Evolutionary conservation across 345 rosid genomes (phyloP).

Genomic region (Gossypium sturtianum): DNA sequence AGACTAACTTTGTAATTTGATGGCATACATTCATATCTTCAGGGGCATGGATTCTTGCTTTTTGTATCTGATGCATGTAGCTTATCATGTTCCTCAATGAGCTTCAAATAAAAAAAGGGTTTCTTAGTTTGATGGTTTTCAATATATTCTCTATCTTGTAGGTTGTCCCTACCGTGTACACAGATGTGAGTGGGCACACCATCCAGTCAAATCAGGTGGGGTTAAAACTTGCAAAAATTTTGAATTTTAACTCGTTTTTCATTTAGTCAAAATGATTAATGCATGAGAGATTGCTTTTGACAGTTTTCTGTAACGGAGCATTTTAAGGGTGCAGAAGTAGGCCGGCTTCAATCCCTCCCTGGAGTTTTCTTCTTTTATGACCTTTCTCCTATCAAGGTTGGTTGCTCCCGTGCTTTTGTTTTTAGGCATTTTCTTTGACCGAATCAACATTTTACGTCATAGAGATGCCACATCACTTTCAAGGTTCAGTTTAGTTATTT

Average conservation of each 20-base stretch:
- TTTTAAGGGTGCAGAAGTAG: constrained; percentile 58
- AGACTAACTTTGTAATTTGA: neutral
- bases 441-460: neutral
- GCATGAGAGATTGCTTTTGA: neutral
- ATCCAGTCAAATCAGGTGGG: constrained; percentile 90
- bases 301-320: constrained; percentile 98
- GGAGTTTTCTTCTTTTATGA: constrained; percentile 98
- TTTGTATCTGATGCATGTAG: neutral
- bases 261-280: constrained; percentile 17
- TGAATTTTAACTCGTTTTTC: neutral
- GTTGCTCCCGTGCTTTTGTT: neutral
- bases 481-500: neutral
- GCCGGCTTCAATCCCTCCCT: constrained; percentile 72
- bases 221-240: neutral
- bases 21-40: neutral
- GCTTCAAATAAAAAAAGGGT: neutral
- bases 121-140: constrained; percentile 5
- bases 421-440: neutral
- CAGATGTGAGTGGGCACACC: constrained; percentile 65
- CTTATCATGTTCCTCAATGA: neutral
- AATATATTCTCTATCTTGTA: constrained; percentile 19
- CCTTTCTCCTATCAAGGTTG: constrained; percentile 95
- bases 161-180: constrained; percentile 96
- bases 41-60: neutral
- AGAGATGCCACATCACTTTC: neutral